Evolutionary conservation across 805 yeast species (phyloP), one percentile per base, ranked within the genome.

Genomic region (Yamadazyma sp.): DNA sequence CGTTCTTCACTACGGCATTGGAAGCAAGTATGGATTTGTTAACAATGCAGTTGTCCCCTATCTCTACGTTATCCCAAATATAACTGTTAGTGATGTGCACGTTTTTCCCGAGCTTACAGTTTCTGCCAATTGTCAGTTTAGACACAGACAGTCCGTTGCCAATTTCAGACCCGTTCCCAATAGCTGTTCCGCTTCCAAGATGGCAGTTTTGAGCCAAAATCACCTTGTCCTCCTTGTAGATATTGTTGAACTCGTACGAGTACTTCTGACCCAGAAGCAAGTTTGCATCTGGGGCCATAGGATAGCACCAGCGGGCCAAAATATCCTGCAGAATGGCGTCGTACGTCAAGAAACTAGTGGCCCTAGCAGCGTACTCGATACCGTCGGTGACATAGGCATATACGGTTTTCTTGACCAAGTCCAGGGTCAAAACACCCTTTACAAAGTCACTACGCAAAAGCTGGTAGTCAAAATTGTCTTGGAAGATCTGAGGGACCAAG

Each of bases 391-490:
- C 78, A 54, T 87, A 89, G 0, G 95, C 88, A 60, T 91, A 91
- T 20, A 93, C 85, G 39, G 90, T 84, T 57, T 93, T 91, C 47
- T 89, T 90, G 50, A 93, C 69, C 50, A 93, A 74, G 61, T 93
- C 99, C 35, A 95, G 83, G 11, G 93, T 82, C 42, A 93, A 70
- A 17, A 91, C 93, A 38, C 98, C 97, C 50, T 78, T 83, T 20
- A 91, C 85, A 55, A 91, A 93, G 62, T 93, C 98, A 23, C 76
- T 71, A 59, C 99, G 76, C 45, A 91, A 68, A 36, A 77, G 69
- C 60, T 91, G 96, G 59, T 90, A 93, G 64, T 93, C 99, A 53
- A 93, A 93, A 60, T 93, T 91, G 54, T 93, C 99, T 52, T 88
- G 95, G 66, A 91, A 93, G 44, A 91, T 82, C 11, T 95, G 93